Evolutionary conservation across 73 alveolate genomes (phyloP), one percentile per base, ranked within the genome.

Genomic region (Paramecium biaurelia): DNA sequence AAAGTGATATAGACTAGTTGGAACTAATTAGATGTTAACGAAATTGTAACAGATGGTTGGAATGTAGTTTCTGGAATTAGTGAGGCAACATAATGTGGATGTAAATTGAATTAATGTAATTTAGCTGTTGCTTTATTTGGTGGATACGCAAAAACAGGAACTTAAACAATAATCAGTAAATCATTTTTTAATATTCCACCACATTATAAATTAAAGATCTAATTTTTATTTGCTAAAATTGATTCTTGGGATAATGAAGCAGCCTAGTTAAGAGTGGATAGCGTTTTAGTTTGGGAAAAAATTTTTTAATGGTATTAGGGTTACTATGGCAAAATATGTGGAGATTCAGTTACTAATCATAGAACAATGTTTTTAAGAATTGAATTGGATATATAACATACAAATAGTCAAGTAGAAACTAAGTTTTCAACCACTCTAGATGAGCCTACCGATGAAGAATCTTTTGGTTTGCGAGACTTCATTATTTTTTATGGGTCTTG

Each of bases 391-490:
- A 0, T 43, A 14, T 7, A 4, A 35, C 87, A 74, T 18, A 12
- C 87, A n/a, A 4, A 12, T 6, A 35, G 18, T 7, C n/a, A 74
- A 38, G 32, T 43, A 1, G 35, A 32, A 35, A n/a, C 18, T n/a
- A 1, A 0, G 4, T 38, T 74, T 18, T 5, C 38, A 35, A 35
- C 87, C 0, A 74, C 26, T 0, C 34, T 74, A 9, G 67, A 74
- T 74, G 87, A 74, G 10, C 15, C 67, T 1, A 0, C 34, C 2
- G 47, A 35, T 34, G 24, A 14, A 3, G 87, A 74, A 18, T 74
- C 87, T n/a, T 74, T 32, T 24, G 87, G 87, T n/a, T n/a, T 74
- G 18, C 35, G 87, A 74, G 87, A 74, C 38, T 34, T 74, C 21
- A 11, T 15, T 5, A 21, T 74, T 24, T 74, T 35, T 74, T 21